A percentile compares a stretch with the other conserved stretches of the same genome.
Conservation (phyloP, 177 flowering plant genomes). For the Tripterygium wilfordii region DNA sequence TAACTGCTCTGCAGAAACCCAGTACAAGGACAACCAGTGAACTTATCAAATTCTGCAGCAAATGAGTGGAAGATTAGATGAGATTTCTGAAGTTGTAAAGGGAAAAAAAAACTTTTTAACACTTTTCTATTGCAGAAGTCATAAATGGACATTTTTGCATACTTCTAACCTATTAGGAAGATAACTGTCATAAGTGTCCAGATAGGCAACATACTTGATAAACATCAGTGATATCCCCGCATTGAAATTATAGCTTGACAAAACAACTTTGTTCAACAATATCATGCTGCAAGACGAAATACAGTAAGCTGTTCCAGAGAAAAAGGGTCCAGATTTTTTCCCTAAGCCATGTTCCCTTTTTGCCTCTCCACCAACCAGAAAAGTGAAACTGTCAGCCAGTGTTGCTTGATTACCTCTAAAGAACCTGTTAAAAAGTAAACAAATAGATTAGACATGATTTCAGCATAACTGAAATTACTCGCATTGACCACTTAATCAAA, state of each 20-base stretch:
- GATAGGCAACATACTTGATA: slow-evolving; percentile 50
- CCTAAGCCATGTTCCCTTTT: slow-evolving; percentile 35
- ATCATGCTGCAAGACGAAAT: slow-evolving; percentile 87
- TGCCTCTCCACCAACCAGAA: slow-evolving; percentile 20
- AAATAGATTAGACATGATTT: neutral
- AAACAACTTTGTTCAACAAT: slow-evolving; percentile 67
- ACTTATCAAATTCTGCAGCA: slow-evolving; percentile 68
- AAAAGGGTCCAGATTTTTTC: slow-evolving; percentile 48
- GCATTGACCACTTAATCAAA: no score
- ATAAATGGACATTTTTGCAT: neutral
- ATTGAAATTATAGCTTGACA: slow-evolving; percentile 62
- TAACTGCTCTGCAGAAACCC: slow-evolving; percentile 39
- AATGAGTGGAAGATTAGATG: no score
- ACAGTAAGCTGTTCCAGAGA: slow-evolving; percentile 79
- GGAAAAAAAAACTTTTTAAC: neutral
- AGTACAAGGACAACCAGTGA: slow-evolving; percentile 39
- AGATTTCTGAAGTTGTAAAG: no score
- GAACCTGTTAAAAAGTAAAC: slow-evolving; percentile 22
- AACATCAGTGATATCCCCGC: slow-evolving; percentile 85
- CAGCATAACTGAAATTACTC: neutral
- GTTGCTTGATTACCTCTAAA: slow-evolving; percentile 27
- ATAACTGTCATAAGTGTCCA: no score
- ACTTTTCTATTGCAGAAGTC: neutral
- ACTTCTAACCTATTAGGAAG: no score
- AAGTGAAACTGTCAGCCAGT: slow-evolving; percentile 7